A percentile compares a stretch with the other conserved stretches of the same genome.
phyloP scores from a whole-genome alignment of 768 basidiomycete genomes.

The Lactarius quietus region DNA sequence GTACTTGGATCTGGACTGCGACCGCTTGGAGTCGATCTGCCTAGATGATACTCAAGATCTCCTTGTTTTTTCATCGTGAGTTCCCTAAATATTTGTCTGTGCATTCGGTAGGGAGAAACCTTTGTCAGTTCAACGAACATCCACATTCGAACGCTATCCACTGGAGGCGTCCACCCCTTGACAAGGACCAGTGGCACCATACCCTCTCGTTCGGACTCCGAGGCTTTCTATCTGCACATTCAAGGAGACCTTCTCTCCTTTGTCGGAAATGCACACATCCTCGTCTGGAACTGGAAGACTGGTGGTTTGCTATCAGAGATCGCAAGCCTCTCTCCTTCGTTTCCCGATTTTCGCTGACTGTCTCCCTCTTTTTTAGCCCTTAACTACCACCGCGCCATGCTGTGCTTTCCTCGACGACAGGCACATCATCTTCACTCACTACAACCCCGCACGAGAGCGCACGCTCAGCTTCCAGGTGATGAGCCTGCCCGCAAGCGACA shows the following conservation, averaged over 20 bases:
- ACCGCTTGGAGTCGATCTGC: background rate
- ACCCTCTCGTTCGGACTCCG: background rate
- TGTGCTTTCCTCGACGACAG: constrained; percentile 6
- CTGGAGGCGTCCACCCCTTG: constrained; percentile 10
- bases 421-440: background rate
- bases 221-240: background rate
- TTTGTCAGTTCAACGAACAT: background rate
- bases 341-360: background rate
- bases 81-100: background rate
- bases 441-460: background rate
- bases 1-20: background rate
- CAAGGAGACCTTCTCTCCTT: background rate
- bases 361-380: background rate
- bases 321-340: background rate
- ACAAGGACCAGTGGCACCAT: constrained; percentile 9
- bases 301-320: background rate
- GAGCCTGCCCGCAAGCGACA: background rate
- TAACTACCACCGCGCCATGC: background rate
- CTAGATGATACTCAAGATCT: constrained; percentile 15
- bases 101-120: background rate
- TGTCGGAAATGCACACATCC: background rate
- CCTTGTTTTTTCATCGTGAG: constrained; percentile 5
- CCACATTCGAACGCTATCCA: constrained; percentile 12
- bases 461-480: background rate
- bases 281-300: constrained; percentile 13